Evolutionary conservation across 805 yeast genomes (phyloP), one percentile per base, ranked within the genome.

Genomic region (Lipomyces kockii): DNA sequence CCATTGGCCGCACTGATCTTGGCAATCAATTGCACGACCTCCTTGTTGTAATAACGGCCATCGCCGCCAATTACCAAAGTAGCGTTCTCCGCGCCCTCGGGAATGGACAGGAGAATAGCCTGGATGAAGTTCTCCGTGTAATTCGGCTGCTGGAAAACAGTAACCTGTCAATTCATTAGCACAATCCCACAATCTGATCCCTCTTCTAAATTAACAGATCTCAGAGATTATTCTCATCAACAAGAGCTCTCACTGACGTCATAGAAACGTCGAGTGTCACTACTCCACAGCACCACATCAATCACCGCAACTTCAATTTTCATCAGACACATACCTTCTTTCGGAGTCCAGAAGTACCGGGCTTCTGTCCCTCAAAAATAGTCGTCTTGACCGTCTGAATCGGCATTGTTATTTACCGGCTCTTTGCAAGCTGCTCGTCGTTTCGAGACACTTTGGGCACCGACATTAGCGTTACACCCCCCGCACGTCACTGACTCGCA

Each of bases 331-430:
- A 14, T 35, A 70, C 73, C 81, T 89, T 92, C 83, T 94, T 94
- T 76, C 99, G 86, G 60, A 94, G 86, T 29, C 99, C 99, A 7
- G 98, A 94, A 27, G 99, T 94, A 49, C 99, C 99, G 12, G 99
- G 98, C 78, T 93, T 95, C 79, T 94, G 99, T 80, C 93, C 99
- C 55, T 80, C 83, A 79, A 86, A 94, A 0, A 97, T 88, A 12
- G 84, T 86, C 27, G 98, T 93, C 51, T 84, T 76, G 55, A 91
- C 82, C 6, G 72, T 68, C 54, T 71, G 71, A 49, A 73, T 68
- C 11, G 68, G 68, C 73, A 71, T 71, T 37, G 34, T 43, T 20
- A 12, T 37, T 37, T 14, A 11, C 49, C 22, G 22, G 49, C 49
- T n/a, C 20, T 43, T 17, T 11, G 22, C 49, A 43, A 43, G 49